phyloP scores from a whole-genome alignment of 1,284 basidiomycete genomes.

The Malassezia psittaci region DNA sequence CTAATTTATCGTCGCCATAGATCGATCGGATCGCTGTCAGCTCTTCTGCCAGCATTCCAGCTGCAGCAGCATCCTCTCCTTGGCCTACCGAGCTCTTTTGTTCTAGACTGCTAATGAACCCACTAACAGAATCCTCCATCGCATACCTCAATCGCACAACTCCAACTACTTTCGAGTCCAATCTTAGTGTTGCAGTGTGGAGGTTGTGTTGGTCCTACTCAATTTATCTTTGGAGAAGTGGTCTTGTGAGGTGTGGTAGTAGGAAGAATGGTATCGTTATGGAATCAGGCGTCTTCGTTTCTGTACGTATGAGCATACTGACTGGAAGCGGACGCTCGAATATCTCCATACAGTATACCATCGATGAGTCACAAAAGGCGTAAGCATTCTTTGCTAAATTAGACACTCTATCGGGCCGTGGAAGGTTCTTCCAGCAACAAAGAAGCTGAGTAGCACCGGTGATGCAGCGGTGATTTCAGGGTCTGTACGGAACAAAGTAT shows the following conservation, averaged over 20 bases:
- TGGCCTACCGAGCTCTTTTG: neutral
- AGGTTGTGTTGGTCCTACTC: neutral
- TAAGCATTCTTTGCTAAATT: neutral
- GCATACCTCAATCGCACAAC: neutral
- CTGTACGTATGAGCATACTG: slow-evolving; percentile 5
- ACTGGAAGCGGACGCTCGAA: slow-evolving; percentile 35
- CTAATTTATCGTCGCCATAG: slow-evolving; percentile 31
- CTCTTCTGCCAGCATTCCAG: slow-evolving; percentile 4
- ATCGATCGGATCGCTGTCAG: slow-evolving; percentile 35
- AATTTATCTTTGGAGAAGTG: too few relatives aligned
- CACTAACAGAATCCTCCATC: neutral
- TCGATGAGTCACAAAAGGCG: slow-evolving; percentile 31
- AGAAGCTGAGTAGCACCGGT: slow-evolving; percentile 21
- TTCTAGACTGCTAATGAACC: slow-evolving; percentile 8
- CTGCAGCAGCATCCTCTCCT: neutral
- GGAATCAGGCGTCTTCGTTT: slow-evolving; percentile 33
- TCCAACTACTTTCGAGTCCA: too few relatives aligned
- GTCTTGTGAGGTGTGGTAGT: neutral
- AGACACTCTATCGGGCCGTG: slow-evolving; percentile 34
- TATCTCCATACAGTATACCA: slow-evolving; percentile 37
- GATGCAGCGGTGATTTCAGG: neutral
- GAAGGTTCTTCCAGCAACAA: slow-evolving; percentile 36
- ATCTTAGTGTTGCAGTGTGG: neutral
- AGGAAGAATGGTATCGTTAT: slow-evolving; percentile 29
- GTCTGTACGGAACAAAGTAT: slow-evolving; percentile 17